A percentile compares a stretch with the other conserved stretches of the same genome.
phyloP scores from a whole-genome alignment of 2,329 filamentous ascomycete genomes.

The Pochonia chlamydosporia region DNA sequence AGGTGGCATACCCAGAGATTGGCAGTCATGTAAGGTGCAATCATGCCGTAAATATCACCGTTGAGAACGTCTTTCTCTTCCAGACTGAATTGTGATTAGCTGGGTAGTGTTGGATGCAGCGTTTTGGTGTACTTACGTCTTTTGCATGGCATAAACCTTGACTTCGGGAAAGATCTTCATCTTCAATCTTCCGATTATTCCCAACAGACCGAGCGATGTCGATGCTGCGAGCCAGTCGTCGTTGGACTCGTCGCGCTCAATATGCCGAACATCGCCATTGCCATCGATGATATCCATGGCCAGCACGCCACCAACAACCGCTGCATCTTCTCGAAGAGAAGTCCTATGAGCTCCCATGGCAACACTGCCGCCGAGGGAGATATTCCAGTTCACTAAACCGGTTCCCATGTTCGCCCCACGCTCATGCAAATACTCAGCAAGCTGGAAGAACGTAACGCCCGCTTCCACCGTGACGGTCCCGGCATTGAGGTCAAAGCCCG shows the following conservation, averaged over 20 bases:
- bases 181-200: slow-evolving; percentile 41
- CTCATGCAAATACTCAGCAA: slow-evolving; percentile 43
- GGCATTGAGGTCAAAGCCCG: slow-evolving; percentile 34
- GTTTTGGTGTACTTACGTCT: slow-evolving; percentile 30
- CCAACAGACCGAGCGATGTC: slow-evolving; percentile 42
- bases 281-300: slow-evolving; percentile 45
- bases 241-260: slow-evolving; percentile 34
- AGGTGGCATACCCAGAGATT: slow-evolving; percentile 44
- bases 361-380: slow-evolving; percentile 42
- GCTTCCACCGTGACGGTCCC: slow-evolving; percentile 44
- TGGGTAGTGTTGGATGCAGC: too few species aligned
- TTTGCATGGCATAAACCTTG: slow-evolving; percentile 44
- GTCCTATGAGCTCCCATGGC: slow-evolving; percentile 48
- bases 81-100: slow-evolving; percentile 29
- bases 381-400: slow-evolving; percentile 49
- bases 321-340: slow-evolving; percentile 41
- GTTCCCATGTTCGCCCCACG: slow-evolving; percentile 41
- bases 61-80: slow-evolving; percentile 42
- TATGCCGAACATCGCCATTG: slow-evolving; percentile 32
- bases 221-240: slow-evolving; percentile 47
- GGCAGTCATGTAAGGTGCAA: slow-evolving; percentile 43
- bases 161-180: slow-evolving; percentile 45
- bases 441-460: slow-evolving; percentile 46
- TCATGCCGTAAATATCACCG: slow-evolving; percentile 43
- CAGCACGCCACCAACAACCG: slow-evolving; percentile 42